A percentile compares a stretch with the other conserved stretches of the same genome.
phyloP scores from a whole-genome alignment of 179 eudicot species.

The Spinacia oleracea region DNA sequence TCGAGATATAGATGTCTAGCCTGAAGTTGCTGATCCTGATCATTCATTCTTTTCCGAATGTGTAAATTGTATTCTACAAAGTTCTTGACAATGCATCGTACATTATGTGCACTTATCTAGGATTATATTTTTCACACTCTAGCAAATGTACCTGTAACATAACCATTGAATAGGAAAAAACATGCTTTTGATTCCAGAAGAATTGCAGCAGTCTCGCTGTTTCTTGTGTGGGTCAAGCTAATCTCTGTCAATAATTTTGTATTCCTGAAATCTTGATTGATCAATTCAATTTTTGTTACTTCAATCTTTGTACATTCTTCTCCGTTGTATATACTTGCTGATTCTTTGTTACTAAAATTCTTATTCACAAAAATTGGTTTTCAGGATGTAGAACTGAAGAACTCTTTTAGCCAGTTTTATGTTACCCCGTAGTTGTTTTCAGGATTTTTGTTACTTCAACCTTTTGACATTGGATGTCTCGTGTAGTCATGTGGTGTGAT shows the following conservation, averaged over 20 bases:
- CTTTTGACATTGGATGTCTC: too few species aligned
- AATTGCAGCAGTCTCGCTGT: neutral
- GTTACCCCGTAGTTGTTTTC: too few species aligned
- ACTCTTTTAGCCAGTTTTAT: too few species aligned
- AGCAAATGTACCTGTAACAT: neutral
- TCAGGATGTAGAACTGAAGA: too few species aligned
- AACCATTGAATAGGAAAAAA: neutral
- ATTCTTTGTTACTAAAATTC: too few species aligned
- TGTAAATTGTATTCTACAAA: constrained; percentile 6
- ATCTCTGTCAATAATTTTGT: constrained; percentile 6
- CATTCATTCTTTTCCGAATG: neutral
- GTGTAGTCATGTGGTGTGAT: too few species aligned
- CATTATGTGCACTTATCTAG: neutral
- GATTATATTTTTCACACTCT: neutral
- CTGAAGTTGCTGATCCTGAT: neutral
- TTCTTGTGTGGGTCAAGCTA: neutral
- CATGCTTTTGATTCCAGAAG: neutral
- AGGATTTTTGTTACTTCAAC: too few species aligned
- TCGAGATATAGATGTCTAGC: constrained; percentile 43
- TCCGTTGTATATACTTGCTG: too few species aligned
- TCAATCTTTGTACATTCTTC: too few species aligned
- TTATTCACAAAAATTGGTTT: too few species aligned
- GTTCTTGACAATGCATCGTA: neutral
- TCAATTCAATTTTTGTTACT: too few species aligned
- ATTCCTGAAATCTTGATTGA: too few species aligned